These are phyloP conservation scores for Blumeriella jaapii DNA, from an alignment of 2,329 filamentous ascomycete species.

Conservation along the genomic window DNA sequence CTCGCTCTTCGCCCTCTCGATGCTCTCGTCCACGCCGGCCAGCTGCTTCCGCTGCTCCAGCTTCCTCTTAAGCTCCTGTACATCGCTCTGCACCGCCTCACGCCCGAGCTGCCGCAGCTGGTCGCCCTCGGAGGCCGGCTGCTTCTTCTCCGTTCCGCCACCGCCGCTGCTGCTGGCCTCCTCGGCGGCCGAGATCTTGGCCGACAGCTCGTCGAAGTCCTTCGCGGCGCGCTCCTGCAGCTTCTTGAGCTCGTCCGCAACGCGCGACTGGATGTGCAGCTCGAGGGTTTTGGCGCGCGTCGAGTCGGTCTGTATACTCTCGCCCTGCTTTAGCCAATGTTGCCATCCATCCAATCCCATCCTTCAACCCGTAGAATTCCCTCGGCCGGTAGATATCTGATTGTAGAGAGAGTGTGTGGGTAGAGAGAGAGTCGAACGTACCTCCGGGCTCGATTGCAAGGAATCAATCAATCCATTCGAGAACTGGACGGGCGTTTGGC, in stretches of 20 bases:
- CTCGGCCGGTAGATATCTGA: neutral
- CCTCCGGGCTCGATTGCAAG: constrained; percentile 76
- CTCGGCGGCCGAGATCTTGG: constrained; percentile 40
- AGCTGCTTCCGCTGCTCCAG: constrained; percentile 53
- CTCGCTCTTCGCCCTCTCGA: constrained; percentile 63
- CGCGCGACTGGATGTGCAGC: constrained; percentile 78
- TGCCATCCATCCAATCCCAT: too few relatives aligned
- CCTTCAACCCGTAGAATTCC: too few relatives aligned
- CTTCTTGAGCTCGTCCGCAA: constrained; percentile 72
- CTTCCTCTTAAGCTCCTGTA: constrained; percentile 45
- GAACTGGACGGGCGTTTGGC: constrained; percentile 54
- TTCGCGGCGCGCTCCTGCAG: constrained; percentile 60
- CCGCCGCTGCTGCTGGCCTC: neutral
- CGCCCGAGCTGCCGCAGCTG: constrained; percentile 28
- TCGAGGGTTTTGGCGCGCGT: constrained; percentile 76
- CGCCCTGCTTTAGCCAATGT: constrained; percentile 2
- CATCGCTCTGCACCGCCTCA: constrained; percentile 45
- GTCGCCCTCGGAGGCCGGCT: constrained; percentile 26
- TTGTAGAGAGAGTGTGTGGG: neutral
- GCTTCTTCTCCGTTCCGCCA: constrained; percentile 4
- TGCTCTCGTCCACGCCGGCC: constrained; percentile 55
- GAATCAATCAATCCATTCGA: constrained; percentile 74
- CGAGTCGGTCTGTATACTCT: constrained; percentile 69
- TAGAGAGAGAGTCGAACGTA: constrained; percentile 30
- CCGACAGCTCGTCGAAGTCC: constrained; percentile 56